Conservation (phyloP, 768 basidiomycete species). For the Pulveroboletus frians region DNA sequence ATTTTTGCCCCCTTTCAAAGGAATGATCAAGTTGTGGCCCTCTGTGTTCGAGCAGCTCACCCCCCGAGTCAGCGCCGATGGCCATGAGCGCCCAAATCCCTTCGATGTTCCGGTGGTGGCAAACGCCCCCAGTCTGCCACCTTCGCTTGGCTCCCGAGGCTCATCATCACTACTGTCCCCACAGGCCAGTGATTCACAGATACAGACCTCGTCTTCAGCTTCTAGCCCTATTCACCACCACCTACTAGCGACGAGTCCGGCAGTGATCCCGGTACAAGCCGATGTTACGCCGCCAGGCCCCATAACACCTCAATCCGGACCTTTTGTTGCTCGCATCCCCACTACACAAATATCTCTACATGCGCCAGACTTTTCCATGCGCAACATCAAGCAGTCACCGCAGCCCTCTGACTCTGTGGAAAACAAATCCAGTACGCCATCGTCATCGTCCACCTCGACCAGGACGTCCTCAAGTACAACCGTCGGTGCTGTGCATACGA, state of each 20-base stretch:
- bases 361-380: constrained; percentile 83
- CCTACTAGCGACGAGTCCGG: constrained; percentile 22
- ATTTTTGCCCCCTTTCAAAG: constrained; percentile 30
- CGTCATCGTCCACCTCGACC: constrained; percentile 38
- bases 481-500: constrained; percentile 13
- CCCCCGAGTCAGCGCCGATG: constrained; percentile 44
- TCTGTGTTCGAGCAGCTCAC: constrained; percentile 52
- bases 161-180: not conserved
- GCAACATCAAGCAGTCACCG: constrained; percentile 43
- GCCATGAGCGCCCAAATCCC: constrained; percentile 50
- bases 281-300: constrained; percentile 41
- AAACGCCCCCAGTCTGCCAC: constrained; percentile 15
- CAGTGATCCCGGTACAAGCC: constrained; percentile 23
- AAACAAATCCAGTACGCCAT: constrained; percentile 35
- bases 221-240: constrained; percentile 27
- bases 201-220: constrained; percentile 14
- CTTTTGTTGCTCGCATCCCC: constrained; percentile 48
- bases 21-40: constrained; percentile 72
- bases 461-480: constrained; percentile 29
- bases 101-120: constrained; percentile 48
- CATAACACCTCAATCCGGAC: constrained; percentile 43
- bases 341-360: constrained; percentile 70
- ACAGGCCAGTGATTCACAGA: constrained; percentile 4
- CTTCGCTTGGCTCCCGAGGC: constrained; percentile 14
- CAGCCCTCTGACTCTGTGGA: constrained; percentile 31